Base-by-base conservation (phyloP, 108 stramenopile species). In the Cyclostephanos invisitatus region DNA sequence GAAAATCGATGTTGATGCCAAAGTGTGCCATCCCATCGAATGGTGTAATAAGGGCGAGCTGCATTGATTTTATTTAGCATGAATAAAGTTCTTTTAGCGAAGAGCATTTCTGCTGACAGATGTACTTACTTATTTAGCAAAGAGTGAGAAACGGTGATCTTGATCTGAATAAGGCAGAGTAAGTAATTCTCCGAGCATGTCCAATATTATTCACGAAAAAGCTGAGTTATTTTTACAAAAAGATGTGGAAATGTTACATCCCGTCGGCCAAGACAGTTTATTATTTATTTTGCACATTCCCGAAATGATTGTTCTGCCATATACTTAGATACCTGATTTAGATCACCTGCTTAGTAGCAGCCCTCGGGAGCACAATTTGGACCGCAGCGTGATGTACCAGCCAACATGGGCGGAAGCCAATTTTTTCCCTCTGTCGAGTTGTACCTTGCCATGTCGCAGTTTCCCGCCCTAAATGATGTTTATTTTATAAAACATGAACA, bases 41-140 rank as follows among this genome's bases (percentile, higher is more conserved):
- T 91, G 91, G 91, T 91, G 91, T 63, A 85, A 83, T 21, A 55
- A 73, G 18, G 80, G 80, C 11, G 58, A 58, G 27, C 22, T 86
- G 53, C 65, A 57, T 35, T 85, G 76, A 56, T 35, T 8, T 3
- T 50, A 50, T n/a, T n/a, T n/a, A n/a, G n/a, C n/a, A n/a, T n/a
- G n/a, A n/a, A n/a, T n/a, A n/a, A n/a, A n/a, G n/a, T n/a, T n/a
- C n/a, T n/a, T n/a, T n/a, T n/a, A n/a, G n/a, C n/a, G n/a, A n/a
- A n/a, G n/a, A n/a, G n/a, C n/a, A n/a, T n/a, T n/a, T n/a, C n/a
- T n/a, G n/a, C n/a, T n/a, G n/a, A n/a, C n/a, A n/a, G n/a, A n/a
- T n/a, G n/a, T n/a, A n/a, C n/a, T n/a, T n/a, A n/a, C n/a, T n/a
- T n/a, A n/a, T n/a, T n/a, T n/a, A n/a, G n/a, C n/a, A n/a, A n/a